Base-by-base conservation (phyloP, 2,329 filamentous ascomycete genomes). In the Penicillium sp. region DNA sequence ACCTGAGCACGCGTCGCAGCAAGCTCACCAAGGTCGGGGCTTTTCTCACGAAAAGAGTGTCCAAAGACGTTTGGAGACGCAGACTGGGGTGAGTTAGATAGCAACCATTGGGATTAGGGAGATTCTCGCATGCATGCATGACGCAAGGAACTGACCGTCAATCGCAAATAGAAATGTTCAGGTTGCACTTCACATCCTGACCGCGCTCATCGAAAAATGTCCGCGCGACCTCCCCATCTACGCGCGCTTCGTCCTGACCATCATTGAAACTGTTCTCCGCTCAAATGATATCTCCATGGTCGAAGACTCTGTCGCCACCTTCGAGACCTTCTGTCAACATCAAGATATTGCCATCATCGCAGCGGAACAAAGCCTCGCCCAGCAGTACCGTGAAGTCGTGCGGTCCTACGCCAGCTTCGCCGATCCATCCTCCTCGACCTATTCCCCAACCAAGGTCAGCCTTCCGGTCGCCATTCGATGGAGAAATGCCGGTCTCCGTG, bases 1-100 rank as follows among this genome's bases (percentile, higher is more conserved):
- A 99, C 79, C 91, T 90, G 55, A 95, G 90, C 69, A 96, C 92
- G 63, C 90, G 93, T 54, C 87, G 91, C 60, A 93, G 90, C 75
- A 99, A 97, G 81, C 86, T 97, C 64, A 90, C 94, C 68, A 99
- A 99, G 76, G 92, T 99, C 61, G 91, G 91, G 72, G 86, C 86
- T 63, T 99, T 97, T 69, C 81, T 99, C 59, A 92, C 97, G 78
- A 95, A 93, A 80, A 91, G 93, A 78, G 94, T 91, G 18, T 89
- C 89, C 55, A 88, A 86, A 67, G 94, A 99, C 78, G 91, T 97
- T 60, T 95, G 88, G 85, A 89, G 90, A 68, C 83, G 85, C 72
- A 87, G 91, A 67, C 90, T 94, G 68, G 92, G 92, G 89, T 95
- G 78, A 66, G 82, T 78, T n/a, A 40, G 27, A 26, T 3, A n/a